These are phyloP conservation scores for Tetraselmis striata DNA, from an alignment of 139 green algal species.

Conservation along the genomic window DNA sequence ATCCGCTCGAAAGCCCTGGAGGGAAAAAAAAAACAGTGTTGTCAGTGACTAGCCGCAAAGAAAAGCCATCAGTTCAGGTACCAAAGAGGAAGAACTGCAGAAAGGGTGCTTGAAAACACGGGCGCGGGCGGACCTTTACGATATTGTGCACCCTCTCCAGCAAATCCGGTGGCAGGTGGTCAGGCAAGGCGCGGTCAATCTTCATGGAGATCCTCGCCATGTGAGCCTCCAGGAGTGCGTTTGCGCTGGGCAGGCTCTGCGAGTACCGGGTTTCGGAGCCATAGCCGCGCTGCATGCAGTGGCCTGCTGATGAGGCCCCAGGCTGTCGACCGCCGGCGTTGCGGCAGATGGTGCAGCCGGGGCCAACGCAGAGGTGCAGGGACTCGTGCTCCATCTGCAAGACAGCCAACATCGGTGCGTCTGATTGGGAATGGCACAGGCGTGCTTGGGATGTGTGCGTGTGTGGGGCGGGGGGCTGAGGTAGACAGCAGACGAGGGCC, in stretches of 20 bases:
- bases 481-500: too few species aligned
- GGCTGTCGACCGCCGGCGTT: background rate
- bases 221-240: background rate
- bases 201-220: background rate
- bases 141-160: background rate
- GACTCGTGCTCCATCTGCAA: background rate
- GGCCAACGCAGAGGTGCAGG: background rate
- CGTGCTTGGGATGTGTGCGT: too few species aligned
- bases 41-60: too few species aligned
- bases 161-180: background rate
- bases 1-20: too few species aligned
- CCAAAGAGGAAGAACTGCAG: too few species aligned
- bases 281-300: background rate
- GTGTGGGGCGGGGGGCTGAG: too few species aligned
- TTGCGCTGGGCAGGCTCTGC: background rate
- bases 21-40: too few species aligned
- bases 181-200: background rate
- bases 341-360: background rate
- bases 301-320: background rate
- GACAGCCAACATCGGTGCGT: too few species aligned
- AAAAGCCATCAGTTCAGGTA: too few species aligned
- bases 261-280: background rate
- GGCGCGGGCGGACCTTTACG: background rate
- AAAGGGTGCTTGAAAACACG: too few species aligned
- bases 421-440: too few species aligned